A percentile compares a stretch with the other conserved stretches of the same genome.
Conservation (phyloP, 768 basidiomycete genomes). For the Boletus pseudopeckii region DNA sequence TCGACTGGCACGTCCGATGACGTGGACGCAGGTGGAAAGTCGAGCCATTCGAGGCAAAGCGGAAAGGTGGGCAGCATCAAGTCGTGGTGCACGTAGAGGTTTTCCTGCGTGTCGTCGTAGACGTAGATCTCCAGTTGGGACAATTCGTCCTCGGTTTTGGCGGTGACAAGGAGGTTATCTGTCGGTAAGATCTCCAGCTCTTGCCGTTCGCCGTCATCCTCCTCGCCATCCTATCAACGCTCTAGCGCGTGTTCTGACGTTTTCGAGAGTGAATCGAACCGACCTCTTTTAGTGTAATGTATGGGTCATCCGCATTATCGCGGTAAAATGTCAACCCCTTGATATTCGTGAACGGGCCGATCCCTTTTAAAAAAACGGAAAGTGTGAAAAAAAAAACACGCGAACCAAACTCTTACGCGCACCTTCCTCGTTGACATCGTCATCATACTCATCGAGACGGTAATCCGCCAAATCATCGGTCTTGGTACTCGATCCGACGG, state of each 20-base stretch:
- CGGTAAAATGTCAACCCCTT: slow-evolving; percentile 92
- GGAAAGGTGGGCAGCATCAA: slow-evolving; percentile 97
- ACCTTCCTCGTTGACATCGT: slow-evolving; percentile 53
- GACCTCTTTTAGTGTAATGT: slow-evolving; percentile 93
- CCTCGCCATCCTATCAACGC: slow-evolving; percentile 34
- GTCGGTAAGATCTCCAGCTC: slow-evolving; percentile 87
- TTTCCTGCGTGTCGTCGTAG: slow-evolving; percentile 89
- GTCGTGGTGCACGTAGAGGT: slow-evolving; percentile 95
- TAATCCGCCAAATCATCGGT: slow-evolving; percentile 79
- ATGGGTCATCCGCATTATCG: slow-evolving; percentile 92
- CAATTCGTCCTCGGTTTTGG: slow-evolving; percentile 95
- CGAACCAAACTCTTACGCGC: not conserved
- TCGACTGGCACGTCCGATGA: slow-evolving; percentile 35
- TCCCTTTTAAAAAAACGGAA: slow-evolving; percentile 34
- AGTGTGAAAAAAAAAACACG: not conserved
- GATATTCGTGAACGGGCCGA: slow-evolving; percentile 90
- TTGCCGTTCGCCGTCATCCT: slow-evolving; percentile 65
- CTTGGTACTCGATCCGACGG: slow-evolving; percentile 32
- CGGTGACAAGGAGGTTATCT: slow-evolving; percentile 88
- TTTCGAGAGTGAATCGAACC: slow-evolving; percentile 29
- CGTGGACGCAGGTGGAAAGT: slow-evolving; percentile 74
- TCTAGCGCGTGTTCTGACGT: not conserved
- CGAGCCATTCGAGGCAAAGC: slow-evolving; percentile 98
- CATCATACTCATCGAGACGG: slow-evolving; percentile 88
- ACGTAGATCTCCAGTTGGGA: slow-evolving; percentile 95